A percentile compares a stretch with the other conserved stretches of the same genome.
Conservation (phyloP, 495 filamentous ascomycete genomes). For the Xylaria sp. region DNA sequence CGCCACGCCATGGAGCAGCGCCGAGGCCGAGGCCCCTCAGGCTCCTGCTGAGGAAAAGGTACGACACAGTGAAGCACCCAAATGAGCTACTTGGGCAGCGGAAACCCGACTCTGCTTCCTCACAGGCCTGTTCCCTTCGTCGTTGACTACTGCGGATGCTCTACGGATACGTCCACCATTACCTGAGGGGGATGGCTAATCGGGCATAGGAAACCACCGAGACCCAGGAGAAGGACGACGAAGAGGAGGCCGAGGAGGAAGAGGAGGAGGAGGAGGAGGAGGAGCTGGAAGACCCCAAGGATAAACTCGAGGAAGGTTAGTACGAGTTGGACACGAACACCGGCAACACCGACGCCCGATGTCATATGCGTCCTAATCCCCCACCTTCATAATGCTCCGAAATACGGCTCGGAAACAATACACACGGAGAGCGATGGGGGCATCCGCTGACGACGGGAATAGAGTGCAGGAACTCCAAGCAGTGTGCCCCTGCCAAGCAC, state of each 20-base stretch:
- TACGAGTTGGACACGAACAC: constrained; percentile 12
- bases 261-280: constrained; percentile 82
- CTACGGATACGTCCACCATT: neutral
- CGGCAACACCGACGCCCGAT: neutral
- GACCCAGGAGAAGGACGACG: constrained; percentile 54
- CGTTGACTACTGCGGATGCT: neutral
- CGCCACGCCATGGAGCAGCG: constrained; percentile 60
- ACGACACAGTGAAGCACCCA: constrained; percentile 51
- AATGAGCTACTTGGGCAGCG: constrained; percentile 37
- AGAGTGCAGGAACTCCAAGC: constrained; percentile 88
- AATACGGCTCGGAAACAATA: neutral
- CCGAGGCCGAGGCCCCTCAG: constrained; percentile 62
- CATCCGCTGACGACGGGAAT: constrained; percentile 39
- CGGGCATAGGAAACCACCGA: constrained; percentile 23
- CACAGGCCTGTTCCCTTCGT: neutral
- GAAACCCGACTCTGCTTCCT: neutral
- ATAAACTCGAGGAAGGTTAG: constrained; percentile 86
- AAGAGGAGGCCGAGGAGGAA: constrained; percentile 71
- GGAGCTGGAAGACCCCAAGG: constrained; percentile 86
- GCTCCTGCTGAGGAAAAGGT: constrained; percentile 44
- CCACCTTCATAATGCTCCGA: neutral
- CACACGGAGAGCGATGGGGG: neutral
- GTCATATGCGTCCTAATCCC: neutral
- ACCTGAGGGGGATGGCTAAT: constrained; percentile 51
- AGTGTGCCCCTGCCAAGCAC: constrained; percentile 89